A percentile compares a stretch with the other conserved stretches of the same genome.
These are phyloP conservation scores for Mycosphaerella sp. DNA, from an alignment of 2,329 filamentous ascomycete species.

Conservation along the genomic window DNA sequence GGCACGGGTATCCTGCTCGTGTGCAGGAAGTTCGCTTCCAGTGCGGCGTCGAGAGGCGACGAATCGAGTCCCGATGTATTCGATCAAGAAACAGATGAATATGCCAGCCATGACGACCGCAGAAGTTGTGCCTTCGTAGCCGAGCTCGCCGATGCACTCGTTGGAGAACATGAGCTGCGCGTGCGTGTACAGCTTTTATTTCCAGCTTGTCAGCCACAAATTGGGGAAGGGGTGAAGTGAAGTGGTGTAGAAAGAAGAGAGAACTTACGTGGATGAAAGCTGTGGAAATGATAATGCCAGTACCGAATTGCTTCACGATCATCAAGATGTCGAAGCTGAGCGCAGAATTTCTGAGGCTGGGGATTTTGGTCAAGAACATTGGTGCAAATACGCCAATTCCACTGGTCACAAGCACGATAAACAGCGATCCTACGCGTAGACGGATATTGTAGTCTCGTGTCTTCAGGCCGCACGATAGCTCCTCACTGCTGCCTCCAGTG, in stretches of 20 bases:
- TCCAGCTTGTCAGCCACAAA: not conserved
- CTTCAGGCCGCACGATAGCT: slow-evolving; percentile 43
- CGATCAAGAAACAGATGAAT: slow-evolving; percentile 65
- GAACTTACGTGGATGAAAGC: slow-evolving; percentile 59
- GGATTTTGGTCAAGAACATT: slow-evolving; percentile 55
- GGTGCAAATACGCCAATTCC: slow-evolving; percentile 63
- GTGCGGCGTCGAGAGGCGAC: slow-evolving; percentile 6
- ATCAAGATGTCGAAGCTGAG: slow-evolving; percentile 50
- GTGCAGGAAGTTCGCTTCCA: slow-evolving; percentile 23
- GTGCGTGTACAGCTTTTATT: slow-evolving; percentile 62
- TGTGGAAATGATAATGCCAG: slow-evolving; percentile 65
- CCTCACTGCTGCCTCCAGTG: slow-evolving; percentile 42
- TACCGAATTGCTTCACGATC: slow-evolving; percentile 65
- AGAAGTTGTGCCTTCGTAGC: slow-evolving; percentile 63
- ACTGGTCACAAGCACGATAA: slow-evolving; percentile 64
- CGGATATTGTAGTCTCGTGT: slow-evolving; percentile 60
- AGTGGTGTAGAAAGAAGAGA: not conserved
- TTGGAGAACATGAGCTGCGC: slow-evolving; percentile 67
- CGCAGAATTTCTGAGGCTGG: slow-evolving; percentile 42
- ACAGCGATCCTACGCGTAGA: slow-evolving; percentile 64
- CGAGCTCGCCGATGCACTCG: slow-evolving; percentile 58
- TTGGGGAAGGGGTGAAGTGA: too few species aligned
- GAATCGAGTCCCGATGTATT: slow-evolving; percentile 48
- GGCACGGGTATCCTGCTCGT: slow-evolving; percentile 2
- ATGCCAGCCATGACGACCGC: slow-evolving; percentile 69